Evolutionary conservation across 768 basidiomycete genomes (phyloP).

Genomic region (Lentinula sp.): DNA sequence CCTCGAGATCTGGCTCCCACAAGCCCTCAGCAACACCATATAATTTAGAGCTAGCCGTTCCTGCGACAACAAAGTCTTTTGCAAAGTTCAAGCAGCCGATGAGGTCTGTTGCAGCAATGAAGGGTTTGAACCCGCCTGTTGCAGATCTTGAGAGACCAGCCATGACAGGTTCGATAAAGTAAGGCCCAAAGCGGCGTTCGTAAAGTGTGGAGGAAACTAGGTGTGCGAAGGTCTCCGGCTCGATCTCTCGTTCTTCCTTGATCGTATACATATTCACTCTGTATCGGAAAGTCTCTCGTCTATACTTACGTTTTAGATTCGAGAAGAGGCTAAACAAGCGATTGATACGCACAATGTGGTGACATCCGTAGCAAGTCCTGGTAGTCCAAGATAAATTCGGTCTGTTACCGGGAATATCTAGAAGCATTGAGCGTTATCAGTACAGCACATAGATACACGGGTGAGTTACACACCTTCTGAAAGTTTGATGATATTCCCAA

Average conservation of each 20-base stretch:
- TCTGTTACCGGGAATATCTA: conserved; percentile 95
- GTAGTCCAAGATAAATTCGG: conserved; percentile 84
- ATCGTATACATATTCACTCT: conserved; percentile 99
- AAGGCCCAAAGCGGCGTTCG: conserved; percentile 93
- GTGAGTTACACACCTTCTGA: conserved; percentile 63
- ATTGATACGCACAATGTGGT: conserved; percentile 66
- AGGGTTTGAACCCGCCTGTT: conserved; percentile 74
- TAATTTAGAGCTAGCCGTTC: conserved; percentile 87
- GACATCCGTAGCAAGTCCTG: conserved; percentile 92
- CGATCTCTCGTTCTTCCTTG: conserved; percentile 97
- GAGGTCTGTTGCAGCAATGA: conserved; percentile 92
- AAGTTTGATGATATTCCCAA: conserved; percentile 87
- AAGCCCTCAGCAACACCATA: conserved; percentile 97
- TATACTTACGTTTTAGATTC: conserved; percentile 21
- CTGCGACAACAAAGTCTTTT: conserved; percentile 95
- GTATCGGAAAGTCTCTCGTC: conserved; percentile 87
- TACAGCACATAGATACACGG: neutral
- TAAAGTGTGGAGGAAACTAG: conserved; percentile 94
- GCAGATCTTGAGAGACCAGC: conserved; percentile 79
- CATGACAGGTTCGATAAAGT: conserved; percentile 94
- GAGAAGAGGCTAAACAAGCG: conserved; percentile 1
- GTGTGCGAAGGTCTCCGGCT: conserved; percentile 93
- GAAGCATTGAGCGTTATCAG: conserved; percentile 8
- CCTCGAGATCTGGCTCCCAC: conserved; percentile 95
- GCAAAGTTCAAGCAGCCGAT: conserved; percentile 92